Base-by-base conservation (phyloP, 306 rosid species). In the Echinosophora koreensis region DNA sequence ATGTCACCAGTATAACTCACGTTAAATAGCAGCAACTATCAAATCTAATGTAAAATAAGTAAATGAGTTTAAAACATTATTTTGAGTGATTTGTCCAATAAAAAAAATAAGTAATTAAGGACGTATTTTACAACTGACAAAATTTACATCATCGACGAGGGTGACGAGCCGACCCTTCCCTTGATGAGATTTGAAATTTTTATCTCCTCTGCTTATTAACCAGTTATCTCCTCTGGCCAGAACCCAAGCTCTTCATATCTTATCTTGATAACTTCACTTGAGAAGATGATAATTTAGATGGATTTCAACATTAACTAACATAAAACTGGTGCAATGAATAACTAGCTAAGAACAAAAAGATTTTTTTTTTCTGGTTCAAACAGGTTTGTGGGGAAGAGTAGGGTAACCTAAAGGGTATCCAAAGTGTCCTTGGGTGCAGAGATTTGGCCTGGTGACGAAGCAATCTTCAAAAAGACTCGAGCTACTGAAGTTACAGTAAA, bases 11-110 rank as follows among this genome's bases (percentile, higher is more conserved):
- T n/a, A 63, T 9, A n/a, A 69, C 14, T 39, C 61, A 7, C 8
- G 57, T 60, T 79, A 56, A 61, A 66, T 39, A 42, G n/a, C 3
- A 55, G 76, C 8, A 69, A 71, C 57, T 47, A 77, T 15, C 65
- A 84, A 34, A 67, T 27, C 51, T 59, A 78, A 71, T 49, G 66
- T 58, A 71, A 46, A 64, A 42, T 17, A 51, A 8, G 47, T 38
- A 65, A 39, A 58, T 5, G 67, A 15, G 16, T 42, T 65, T 0
- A 58, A 59, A 51, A 37, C 32, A 18, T 17, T 50, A n/a, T 32
- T 41, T 63, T 16, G 28, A 60, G 42, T 34, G 6, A 9, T 59
- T 67, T 55, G 2, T 47, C 59, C 63, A 71, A 17, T 63, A 57
- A 84, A 69, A 13, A 13, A 57, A 71, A 68, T 71, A 16, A 28